Conservation (phyloP, 2,329 filamentous ascomycete species). For the Cadophora luteo-olivacea region DNA sequence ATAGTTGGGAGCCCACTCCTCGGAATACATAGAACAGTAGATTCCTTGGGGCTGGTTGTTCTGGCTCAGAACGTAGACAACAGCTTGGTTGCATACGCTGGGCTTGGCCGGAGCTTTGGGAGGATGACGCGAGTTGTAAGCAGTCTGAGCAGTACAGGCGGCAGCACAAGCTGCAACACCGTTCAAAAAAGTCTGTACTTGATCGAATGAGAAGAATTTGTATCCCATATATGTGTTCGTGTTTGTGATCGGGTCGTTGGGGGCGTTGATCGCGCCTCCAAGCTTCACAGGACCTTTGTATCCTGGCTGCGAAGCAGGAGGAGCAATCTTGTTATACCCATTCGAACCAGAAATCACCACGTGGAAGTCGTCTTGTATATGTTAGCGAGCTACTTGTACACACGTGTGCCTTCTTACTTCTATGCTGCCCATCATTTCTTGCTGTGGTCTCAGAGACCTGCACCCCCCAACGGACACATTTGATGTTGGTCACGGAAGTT, state of each 20-base stretch:
- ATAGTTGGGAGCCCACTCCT: slow-evolving; percentile 35
- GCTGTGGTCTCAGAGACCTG: slow-evolving; percentile 41
- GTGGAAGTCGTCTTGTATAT: slow-evolving; percentile 43
- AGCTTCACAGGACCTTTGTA: slow-evolving; percentile 42
- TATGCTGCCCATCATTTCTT: slow-evolving; percentile 45
- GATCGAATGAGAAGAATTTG: slow-evolving; percentile 37
- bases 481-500: slow-evolving; percentile 44
- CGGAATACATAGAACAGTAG: slow-evolving; percentile 45
- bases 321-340: slow-evolving; percentile 46
- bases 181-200: slow-evolving; percentile 29
- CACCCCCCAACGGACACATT: slow-evolving; percentile 47
- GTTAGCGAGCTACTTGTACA: slow-evolving; percentile 15
- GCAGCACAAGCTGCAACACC: slow-evolving; percentile 42
- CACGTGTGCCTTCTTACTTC: slow-evolving; percentile 27
- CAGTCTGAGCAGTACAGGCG: slow-evolving; percentile 46
- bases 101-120: slow-evolving; percentile 42
- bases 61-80: slow-evolving; percentile 47
- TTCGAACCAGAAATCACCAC: slow-evolving; percentile 53
- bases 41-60: slow-evolving; percentile 47
- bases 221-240: slow-evolving; percentile 44
- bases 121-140: slow-evolving; percentile 44
- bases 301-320: slow-evolving; percentile 33
- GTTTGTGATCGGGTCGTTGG: slow-evolving; percentile 37
- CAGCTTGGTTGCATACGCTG: slow-evolving; percentile 48
- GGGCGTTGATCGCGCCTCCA: slow-evolving; percentile 45